Evolutionary conservation across 805 yeast genomes (phyloP).

Genomic region (Candida jianshihensis): DNA sequence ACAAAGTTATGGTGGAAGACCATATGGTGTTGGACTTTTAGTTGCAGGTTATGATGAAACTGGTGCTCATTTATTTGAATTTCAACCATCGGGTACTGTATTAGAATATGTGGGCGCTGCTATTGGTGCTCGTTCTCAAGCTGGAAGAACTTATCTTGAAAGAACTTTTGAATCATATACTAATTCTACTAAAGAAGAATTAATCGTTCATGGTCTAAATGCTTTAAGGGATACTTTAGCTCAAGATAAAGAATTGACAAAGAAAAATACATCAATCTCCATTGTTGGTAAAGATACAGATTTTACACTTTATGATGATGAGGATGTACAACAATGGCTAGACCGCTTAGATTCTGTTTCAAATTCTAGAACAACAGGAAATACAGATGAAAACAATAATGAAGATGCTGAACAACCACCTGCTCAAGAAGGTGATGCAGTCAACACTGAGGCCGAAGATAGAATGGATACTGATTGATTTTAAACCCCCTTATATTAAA

Average conservation of each 20-base stretch:
- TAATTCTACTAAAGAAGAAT: slow-evolving; percentile 55
- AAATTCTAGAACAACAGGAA: slow-evolving; percentile 44
- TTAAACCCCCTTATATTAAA: no score
- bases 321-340: slow-evolving; percentile 73
- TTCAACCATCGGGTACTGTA: slow-evolving; percentile 92
- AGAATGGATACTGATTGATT: slow-evolving; percentile 30
- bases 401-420: slow-evolving; percentile 14
- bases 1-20: slow-evolving; percentile 92
- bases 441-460: slow-evolving; percentile 18
- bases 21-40: slow-evolving; percentile 94
- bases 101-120: slow-evolving; percentile 91
- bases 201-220: slow-evolving; percentile 78
- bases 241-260: slow-evolving; percentile 86
- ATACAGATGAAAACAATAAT: slow-evolving; percentile 20
- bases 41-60: slow-evolving; percentile 88
- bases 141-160: slow-evolving; percentile 93
- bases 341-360: slow-evolving; percentile 63
- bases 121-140: slow-evolving; percentile 97
- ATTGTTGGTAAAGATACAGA: slow-evolving; percentile 79
- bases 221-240: slow-evolving; percentile 91
- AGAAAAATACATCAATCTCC: slow-evolving; percentile 82
- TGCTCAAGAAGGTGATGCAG: slow-evolving; percentile 11
- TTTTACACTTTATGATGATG: slow-evolving; percentile 81
- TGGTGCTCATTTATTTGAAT: slow-evolving; percentile 92
- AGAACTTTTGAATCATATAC: slow-evolving; percentile 68